Percentiles rank a stretch among this genome's conserved stretches.
These are phyloP conservation scores for Picea abies DNA, from an alignment of 83 land plant genomes.

Conservation along the genomic window DNA sequence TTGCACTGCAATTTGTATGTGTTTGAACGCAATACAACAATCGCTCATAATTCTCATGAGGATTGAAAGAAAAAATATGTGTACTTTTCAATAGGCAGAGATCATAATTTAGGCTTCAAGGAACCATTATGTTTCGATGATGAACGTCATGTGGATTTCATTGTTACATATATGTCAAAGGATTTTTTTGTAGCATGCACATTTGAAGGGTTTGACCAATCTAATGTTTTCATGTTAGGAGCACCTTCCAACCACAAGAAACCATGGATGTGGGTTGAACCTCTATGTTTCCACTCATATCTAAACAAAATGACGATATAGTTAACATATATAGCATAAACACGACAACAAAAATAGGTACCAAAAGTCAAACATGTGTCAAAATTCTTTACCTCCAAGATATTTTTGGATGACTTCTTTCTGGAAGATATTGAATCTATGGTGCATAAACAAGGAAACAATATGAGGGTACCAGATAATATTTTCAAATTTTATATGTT, in stretches of 20 bases:
- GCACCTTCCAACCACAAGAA: not conserved
- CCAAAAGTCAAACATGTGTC: not conserved
- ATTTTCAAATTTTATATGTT: not conserved
- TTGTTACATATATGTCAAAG: no score
- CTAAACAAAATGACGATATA: not conserved
- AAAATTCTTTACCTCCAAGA: not conserved
- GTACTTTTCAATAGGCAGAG: no score
- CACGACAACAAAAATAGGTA: no score
- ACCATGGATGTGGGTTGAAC: not conserved
- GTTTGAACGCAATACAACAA: no score
- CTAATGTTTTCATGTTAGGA: not conserved
- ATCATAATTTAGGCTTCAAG: no score
- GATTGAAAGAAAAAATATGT: no score
- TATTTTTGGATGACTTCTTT: not conserved
- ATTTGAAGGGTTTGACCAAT: not conserved
- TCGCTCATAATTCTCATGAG: no score
- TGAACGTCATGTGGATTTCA: no score
- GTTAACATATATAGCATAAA: no score
- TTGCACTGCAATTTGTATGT: no score
- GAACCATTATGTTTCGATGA: no score
- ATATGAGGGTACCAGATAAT: not conserved
- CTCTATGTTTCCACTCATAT: not conserved
- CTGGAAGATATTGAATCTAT: not conserved
- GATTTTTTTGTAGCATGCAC: no score
- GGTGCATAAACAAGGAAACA: not conserved